Percentiles rank a stretch among this genome's conserved stretches.
Conservation (phyloP, 768 basidiomycete species). For the Crepidotus variabilis region DNA sequence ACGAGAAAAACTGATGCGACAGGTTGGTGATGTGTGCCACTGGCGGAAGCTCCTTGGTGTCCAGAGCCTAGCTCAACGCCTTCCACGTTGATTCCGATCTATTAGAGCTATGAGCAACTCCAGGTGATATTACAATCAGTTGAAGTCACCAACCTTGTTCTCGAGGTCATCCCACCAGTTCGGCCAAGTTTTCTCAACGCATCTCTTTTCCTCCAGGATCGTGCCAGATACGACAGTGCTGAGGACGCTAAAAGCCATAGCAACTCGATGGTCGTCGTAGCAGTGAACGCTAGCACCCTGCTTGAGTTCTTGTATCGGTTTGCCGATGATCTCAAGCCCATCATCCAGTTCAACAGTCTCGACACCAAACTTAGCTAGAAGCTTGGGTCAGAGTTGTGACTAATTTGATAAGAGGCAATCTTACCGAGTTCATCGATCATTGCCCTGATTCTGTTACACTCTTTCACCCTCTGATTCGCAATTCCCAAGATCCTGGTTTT, state of each 20-base stretch:
- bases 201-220: constrained; percentile 90
- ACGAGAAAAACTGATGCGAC: constrained; percentile 71
- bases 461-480: constrained; percentile 97
- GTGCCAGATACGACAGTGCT: constrained; percentile 71
- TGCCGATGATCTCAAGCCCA: constrained; percentile 87
- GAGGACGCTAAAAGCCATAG: constrained; percentile 96
- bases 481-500: constrained; percentile 89
- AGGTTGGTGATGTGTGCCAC: constrained; percentile 30
- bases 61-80: constrained; percentile 69
- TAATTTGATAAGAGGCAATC: constrained; percentile 17
- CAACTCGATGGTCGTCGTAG: constrained; percentile 98
- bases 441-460: constrained; percentile 93
- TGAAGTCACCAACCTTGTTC: constrained; percentile 64
- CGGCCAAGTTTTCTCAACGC: constrained; percentile 99
- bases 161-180: constrained; percentile 99
- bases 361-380: constrained; percentile 88
- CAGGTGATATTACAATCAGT: neutral
- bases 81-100: constrained; percentile 88
- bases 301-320: constrained; percentile 58
- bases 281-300: constrained; percentile 83
- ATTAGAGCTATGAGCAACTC: constrained; percentile 4
- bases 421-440: constrained; percentile 94
- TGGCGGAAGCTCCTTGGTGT: constrained; percentile 38
- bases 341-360: constrained; percentile 90
- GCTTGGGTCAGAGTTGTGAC: neutral